Conservation (phyloP, 345 rosid species). For the Populus alba region DNA sequence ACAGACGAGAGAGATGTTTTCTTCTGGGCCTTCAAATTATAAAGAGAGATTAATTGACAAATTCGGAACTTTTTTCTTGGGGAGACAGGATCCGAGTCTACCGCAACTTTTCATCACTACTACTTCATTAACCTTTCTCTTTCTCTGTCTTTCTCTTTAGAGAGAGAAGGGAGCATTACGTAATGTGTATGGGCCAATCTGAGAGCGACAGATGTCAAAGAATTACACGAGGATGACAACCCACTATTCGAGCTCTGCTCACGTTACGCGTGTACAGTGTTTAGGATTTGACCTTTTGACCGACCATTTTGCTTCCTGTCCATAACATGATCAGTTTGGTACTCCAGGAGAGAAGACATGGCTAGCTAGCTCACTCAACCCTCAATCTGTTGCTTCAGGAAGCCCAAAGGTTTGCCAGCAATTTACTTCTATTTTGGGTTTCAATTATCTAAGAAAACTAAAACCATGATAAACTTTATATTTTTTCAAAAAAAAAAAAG, state of each 20-base stretch:
- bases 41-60: background rate
- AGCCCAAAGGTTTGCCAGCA: background rate
- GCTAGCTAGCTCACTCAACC: background rate
- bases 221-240: conserved; percentile 27
- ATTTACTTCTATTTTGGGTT: background rate
- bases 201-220: conserved; percentile 12
- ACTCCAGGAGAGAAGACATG: background rate
- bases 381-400: background rate
- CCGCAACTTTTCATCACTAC: conserved; percentile 45
- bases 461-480: background rate
- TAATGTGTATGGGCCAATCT: conserved; percentile 15
- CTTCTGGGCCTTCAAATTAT: background rate
- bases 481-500: too few relatives aligned
- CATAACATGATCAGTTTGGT: background rate
- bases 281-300: conserved; percentile 1
- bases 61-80: conserved; percentile 19
- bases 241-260: conserved; percentile 6
- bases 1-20: background rate
- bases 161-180: background rate
- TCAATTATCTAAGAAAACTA: background rate
- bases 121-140: background rate
- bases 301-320: background rate
- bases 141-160: conserved; percentile 5
- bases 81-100: conserved; percentile 79
- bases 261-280: conserved; percentile 29